Percentiles rank a stretch among this genome's conserved stretches.
phyloP scores from a whole-genome alignment of 352 stramenopile species.

The Phytopythium helicoides region DNA sequence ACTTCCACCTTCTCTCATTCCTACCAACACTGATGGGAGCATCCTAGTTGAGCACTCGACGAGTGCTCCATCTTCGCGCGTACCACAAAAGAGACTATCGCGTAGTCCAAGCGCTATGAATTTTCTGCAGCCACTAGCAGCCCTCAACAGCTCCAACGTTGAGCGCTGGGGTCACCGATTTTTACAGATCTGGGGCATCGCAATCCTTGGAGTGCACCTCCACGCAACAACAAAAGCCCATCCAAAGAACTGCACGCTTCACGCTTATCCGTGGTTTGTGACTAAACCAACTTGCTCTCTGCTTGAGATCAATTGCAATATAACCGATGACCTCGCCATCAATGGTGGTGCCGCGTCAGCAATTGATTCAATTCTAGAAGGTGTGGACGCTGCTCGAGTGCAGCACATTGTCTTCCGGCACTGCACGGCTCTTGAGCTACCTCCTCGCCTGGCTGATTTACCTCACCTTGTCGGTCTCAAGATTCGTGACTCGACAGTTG shows the following conservation, averaged over 20 bases:
- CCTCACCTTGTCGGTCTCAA: slow-evolving; percentile 26
- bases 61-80: not conserved
- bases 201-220: slow-evolving; percentile 10
- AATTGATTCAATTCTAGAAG: slow-evolving; percentile 2
- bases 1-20: not conserved
- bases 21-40: not conserved
- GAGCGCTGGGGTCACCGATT: slow-evolving; percentile 8
- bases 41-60: not conserved
- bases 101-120: not conserved
- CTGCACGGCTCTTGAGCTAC: slow-evolving; percentile 18
- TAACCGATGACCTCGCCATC: slow-evolving; percentile 4
- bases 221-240: slow-evolving; percentile 6
- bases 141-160: not conserved
- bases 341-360: not conserved
- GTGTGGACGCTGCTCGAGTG: slow-evolving; percentile 2
- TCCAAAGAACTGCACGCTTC: slow-evolving; percentile 8
- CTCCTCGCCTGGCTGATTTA: slow-evolving; percentile 11
- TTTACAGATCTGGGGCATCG: slow-evolving; percentile 11
- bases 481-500: slow-evolving; percentile 22
- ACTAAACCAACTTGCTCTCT: slow-evolving; percentile 20
- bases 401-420: slow-evolving; percentile 16
- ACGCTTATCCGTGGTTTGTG: slow-evolving; percentile 24
- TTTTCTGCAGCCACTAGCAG: not conserved
- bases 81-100: not conserved
- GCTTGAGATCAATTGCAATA: slow-evolving; percentile 20